Base-by-base conservation (phyloP, 2,329 filamentous ascomycete genomes). In the Sphaerulina populicola region DNA sequence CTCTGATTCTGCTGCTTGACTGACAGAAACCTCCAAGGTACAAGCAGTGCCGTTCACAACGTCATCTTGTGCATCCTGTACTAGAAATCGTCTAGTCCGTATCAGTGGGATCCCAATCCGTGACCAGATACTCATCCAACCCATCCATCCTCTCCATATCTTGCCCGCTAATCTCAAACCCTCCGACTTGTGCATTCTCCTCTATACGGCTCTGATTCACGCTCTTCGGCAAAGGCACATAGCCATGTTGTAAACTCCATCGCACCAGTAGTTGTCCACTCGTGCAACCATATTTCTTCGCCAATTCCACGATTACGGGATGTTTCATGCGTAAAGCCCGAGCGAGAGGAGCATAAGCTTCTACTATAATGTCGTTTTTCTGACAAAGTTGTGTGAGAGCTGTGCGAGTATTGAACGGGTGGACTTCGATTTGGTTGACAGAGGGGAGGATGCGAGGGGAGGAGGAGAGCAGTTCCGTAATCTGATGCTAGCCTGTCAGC, bases 351-450 rank as follows among this genome's bases (percentile, higher is more conserved):
- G 86, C 86, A 58, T 93, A 94, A 0, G 88, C 87, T 68, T 93
- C 81, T 1, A 93, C 76, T 0, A 83, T 70, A 51, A 93, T 89
- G 35, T 73, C 71, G 57, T 90, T 72, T 54, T 78, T 71, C 51
- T 79, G 74, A 62, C 87, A 87, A 59, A 80, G 82, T 10, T 77
- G 74, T 0, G 80, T 77, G 56, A 93, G 88, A 35, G 76, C 74
- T 0, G 73, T 74, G 47, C 83, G 79, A 1, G 85, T 88, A 66
- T 90, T 88, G 77, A 91, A 93, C 0, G 86, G 86, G 55, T 91
- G 86, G 1, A 90, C 77, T 66, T 91, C 85, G 60, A 90, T 83
- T 70, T 93, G 87, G 62, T 91, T 91, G 45, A 91, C 79, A 1
- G 81, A 78, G 0, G 87, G 86, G 8, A 72, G 66, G 41, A 86